Evolutionary conservation across 148 eudicot genomes (phyloP), one percentile per base, ranked within the genome.

Genomic region (Dianthus caryophyllus): DNA sequence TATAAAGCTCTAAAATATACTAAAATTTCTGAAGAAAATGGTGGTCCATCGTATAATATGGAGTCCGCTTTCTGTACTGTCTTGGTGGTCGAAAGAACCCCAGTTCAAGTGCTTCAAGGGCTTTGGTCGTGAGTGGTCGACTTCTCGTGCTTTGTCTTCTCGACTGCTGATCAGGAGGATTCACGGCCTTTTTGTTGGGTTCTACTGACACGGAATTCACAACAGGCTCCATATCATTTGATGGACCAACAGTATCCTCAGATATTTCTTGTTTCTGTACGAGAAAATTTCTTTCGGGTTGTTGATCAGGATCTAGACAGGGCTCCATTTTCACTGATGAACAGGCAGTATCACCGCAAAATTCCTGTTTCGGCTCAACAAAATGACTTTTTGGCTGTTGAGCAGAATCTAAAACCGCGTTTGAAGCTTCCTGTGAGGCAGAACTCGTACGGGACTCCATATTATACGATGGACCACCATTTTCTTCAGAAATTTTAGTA

Each of bases 71-170:
- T 64, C 75, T 62, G 47, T 31, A 58, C 4, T 24, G 55, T 68
- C 76, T 79, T 14, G 67, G 69, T 15, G 83, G 79, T 63, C 36
- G 61, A 16, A 75, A 69, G 59, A 80, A 77, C 36, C 84, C 80
- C 14, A 61, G 47, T 64, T 76, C 84, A 25, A 83, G 73, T 48
- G 86, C 83, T 73, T 83, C 86, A 29, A 80, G 74, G 27, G 84
- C 86, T 68, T 76, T 75, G 5, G 77, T 77, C 26, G 81, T 80
- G 27, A 77, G 74, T 54, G 86, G 86, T 12, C 86, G 69, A 36
- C 50, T 80, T 65, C 86, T 80, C 29, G 82, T 83, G 68, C 86
- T 77, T 26, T 75, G 86, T 61, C 86, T 51, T 52, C 80, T 77
- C 14, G 77, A 71, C 44, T 30, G 77, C 39, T 68, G 71, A n/a